These are phyloP conservation scores for Citrus maxima DNA, from an alignment of 345 rosid genomes.

Conservation along the genomic window DNA sequence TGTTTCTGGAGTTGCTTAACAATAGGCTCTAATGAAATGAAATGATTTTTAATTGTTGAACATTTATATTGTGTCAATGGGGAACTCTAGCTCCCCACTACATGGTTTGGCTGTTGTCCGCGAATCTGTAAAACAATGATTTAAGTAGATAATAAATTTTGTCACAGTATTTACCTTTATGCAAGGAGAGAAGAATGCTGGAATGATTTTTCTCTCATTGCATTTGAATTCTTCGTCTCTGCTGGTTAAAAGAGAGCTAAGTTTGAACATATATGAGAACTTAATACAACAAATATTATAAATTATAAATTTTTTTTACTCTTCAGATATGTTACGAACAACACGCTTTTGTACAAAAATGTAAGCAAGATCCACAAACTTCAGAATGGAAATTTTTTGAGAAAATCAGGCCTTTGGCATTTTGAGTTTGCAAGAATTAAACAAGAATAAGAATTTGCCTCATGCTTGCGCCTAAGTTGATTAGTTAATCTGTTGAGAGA, in stretches of 20 bases:
- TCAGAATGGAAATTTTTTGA: neutral
- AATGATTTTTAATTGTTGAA: neutral
- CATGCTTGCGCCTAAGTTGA: neutral
- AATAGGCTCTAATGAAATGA: neutral
- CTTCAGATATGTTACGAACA: neutral
- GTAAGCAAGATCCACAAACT: neutral
- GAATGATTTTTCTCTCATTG: too few species aligned
- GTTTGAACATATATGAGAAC: too few species aligned
- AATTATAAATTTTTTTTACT: neutral
- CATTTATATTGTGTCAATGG: neutral
- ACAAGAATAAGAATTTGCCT: neutral
- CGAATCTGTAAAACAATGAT: neutral
- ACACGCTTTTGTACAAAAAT: neutral
- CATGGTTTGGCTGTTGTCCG: neutral
- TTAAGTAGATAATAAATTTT: too few species aligned
- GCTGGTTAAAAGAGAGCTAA: too few species aligned
- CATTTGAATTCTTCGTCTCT: too few species aligned
- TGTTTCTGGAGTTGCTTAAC: neutral
- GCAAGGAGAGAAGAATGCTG: too few species aligned
- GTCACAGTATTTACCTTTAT: too few species aligned
- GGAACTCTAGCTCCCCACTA: too few species aligned
- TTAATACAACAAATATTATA: too few species aligned
- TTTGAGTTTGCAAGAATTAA: neutral
- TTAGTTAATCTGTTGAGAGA: constrained; percentile 66
- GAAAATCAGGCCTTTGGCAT: too few species aligned